phyloP scores from a whole-genome alignment of 2,329 filamentous ascomycete genomes.

The Acephala macrosclerotiorum region DNA sequence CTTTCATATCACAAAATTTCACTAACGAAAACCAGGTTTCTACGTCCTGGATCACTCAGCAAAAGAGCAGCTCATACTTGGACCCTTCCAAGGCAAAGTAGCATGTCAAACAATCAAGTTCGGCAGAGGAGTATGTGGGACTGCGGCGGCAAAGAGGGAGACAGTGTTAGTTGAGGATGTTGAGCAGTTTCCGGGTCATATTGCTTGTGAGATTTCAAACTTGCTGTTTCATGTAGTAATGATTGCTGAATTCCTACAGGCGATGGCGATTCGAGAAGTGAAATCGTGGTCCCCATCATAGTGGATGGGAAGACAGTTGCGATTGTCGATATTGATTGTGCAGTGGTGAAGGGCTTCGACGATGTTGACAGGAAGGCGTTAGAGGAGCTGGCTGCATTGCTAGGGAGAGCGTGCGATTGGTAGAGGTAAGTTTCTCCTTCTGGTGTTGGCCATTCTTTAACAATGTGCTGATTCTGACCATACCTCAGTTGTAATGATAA shows the following conservation, averaged over 20 bases:
- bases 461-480: too few species aligned
- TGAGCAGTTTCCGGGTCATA: slow-evolving; percentile 75
- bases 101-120: slow-evolving; percentile 82
- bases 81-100: slow-evolving; percentile 81
- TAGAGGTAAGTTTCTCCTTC: slow-evolving; percentile 40
- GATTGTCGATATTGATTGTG: slow-evolving; percentile 84
- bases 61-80: slow-evolving; percentile 69
- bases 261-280: slow-evolving; percentile 77
- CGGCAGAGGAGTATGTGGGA: slow-evolving; percentile 77
- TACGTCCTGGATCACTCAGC: slow-evolving; percentile 67
- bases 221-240: not conserved
- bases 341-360: slow-evolving; percentile 71
- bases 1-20: slow-evolving; percentile 1
- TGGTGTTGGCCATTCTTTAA: too few species aligned
- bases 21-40: slow-evolving; percentile 61
- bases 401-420: slow-evolving; percentile 73
- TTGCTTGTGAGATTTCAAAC: not conserved
- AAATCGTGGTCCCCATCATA: slow-evolving; percentile 79
- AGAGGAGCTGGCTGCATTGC: slow-evolving; percentile 68
- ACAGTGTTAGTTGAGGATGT: slow-evolving; percentile 78
- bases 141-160: slow-evolving; percentile 63
- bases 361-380: slow-evolving; percentile 69
- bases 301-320: slow-evolving; percentile 62
- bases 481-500: too few species aligned
- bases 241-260: slow-evolving; percentile 66